Evolutionary conservation across 169 alveolate genomes (phyloP).

Genomic region (Plasmodium billcollinsi): DNA sequence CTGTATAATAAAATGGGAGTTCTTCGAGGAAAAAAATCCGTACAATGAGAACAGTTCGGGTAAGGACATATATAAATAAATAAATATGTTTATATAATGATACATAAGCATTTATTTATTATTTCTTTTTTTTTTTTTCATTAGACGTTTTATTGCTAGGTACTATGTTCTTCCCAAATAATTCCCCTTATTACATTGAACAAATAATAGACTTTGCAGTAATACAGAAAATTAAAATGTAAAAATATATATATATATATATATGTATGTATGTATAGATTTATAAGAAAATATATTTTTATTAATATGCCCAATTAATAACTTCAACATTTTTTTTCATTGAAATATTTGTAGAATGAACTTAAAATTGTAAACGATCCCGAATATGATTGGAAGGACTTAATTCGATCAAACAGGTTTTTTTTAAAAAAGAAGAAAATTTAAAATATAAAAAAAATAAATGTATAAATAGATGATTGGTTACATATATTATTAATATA

Average conservation of each 20-base stretch:
- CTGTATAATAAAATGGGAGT: constrained; percentile 73
- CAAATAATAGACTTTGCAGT: constrained; percentile 76
- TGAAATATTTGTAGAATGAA: constrained; percentile 48
- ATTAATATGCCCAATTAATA: neutral
- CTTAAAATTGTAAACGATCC: constrained; percentile 76
- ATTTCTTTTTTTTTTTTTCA: constrained; percentile 4
- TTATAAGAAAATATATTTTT: neutral
- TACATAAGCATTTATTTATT: neutral
- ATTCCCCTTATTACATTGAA: constrained; percentile 63
- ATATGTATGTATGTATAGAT: neutral
- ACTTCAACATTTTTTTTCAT: neutral
- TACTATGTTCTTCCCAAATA: constrained; percentile 59
- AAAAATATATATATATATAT: neutral
- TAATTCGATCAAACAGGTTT: constrained; percentile 77
- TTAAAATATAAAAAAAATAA: neutral
- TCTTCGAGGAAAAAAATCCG: constrained; percentile 77
- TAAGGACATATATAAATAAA: neutral
- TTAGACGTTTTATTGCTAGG: constrained; percentile 63
- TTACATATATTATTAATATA: neutral
- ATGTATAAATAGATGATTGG: neutral
- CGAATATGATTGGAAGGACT: constrained; percentile 78
- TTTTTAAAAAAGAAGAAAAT: neutral
- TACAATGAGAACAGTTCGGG: constrained; percentile 77
- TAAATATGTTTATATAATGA: neutral
- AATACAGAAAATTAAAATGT: neutral